Evolutionary conservation across 352 stramenopile species (phyloP), one percentile per base, ranked within the genome.

Genomic region (Globisporangium emineosum): DNA sequence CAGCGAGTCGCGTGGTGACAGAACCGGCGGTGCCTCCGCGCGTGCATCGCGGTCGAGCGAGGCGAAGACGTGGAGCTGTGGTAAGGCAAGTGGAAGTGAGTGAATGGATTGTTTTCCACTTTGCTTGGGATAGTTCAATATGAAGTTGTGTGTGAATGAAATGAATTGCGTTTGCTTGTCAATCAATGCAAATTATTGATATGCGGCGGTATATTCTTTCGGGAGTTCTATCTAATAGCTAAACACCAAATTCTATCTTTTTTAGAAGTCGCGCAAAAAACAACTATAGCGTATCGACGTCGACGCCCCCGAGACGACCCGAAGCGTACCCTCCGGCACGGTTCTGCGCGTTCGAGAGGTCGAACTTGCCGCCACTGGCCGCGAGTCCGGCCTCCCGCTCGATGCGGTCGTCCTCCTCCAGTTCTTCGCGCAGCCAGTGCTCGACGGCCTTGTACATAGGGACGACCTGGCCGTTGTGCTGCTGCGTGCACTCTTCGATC

Each of bases 361-460:
- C 71, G 32, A 79, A 88, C 25, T 89, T 68, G 9, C 71, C 71
- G 17, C 60, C 67, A 1, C 33, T 54, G n/a, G 65, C 69, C 6
- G 69, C 66, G 17, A 71, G 32, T 7, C 65, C 71, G 0, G 78
- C 91, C 42, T 94, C 82, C n/a, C 66, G 73, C 59, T 90, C 86
- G 50, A 88, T 59, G 19, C 70, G 70, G 33, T 94, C 87, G 57
- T 93, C 86, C 63, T 94, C 82, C 0, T 81, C 79, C 55, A 98
- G 70, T 71, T 99, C 96, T 30, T 89, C 79, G 19, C 95, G 89
- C 42, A 99, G 73, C 95, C 95, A 99, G 66, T 78, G 76, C 68
- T 98, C 92, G 5, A 97, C 93, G 50, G 93, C 90, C 23, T 86
- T 83, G 58, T 98, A 89, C 82, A 98, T 97, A 15, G 93, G 95